phyloP scores from a whole-genome alignment of 2,329 filamentous ascomycete genomes.

The Diaporthe longicolla region DNA sequence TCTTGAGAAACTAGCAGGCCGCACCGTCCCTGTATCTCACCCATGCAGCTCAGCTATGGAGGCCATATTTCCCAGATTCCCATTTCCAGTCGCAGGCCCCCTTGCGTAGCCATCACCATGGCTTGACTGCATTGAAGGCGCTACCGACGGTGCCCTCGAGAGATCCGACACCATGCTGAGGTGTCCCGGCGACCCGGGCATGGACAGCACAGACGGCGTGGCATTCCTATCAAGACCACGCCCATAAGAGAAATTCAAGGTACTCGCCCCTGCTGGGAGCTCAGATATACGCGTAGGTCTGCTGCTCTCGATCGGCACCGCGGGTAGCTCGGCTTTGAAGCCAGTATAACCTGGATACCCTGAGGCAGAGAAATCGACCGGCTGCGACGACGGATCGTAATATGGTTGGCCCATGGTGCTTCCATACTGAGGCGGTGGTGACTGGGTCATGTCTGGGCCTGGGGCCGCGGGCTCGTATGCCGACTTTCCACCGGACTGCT shows the following conservation, averaged over 20 bases:
- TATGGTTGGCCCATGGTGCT: conserved; percentile 4
- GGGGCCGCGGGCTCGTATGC: conserved; percentile 18
- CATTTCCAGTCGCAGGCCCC: not conserved
- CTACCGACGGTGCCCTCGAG: conserved; percentile 8
- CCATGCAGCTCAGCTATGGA: conserved; percentile 27
- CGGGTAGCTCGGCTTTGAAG: conserved; percentile 25
- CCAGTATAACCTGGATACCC: not conserved
- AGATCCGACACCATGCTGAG: conserved; percentile 29
- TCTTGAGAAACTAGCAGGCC: not conserved
- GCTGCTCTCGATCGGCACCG: not conserved
- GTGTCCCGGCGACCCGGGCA: conserved; percentile 5
- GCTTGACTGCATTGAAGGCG: not conserved
- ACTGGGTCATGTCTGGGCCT: conserved; percentile 8
- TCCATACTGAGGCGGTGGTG: conserved; percentile 20
- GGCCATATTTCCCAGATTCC: not conserved
- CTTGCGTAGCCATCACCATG: not conserved
- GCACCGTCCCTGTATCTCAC: not conserved
- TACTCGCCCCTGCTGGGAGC: conserved; percentile 1
- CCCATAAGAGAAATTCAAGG: too few relatives aligned
- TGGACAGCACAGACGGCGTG: conserved; percentile 23
- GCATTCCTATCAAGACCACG: conserved; percentile 9
- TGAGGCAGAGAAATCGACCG: too few relatives aligned
- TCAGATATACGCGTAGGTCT: not conserved
- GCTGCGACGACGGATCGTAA: not conserved
- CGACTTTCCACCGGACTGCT: not conserved